Evolutionary conservation across 2,329 filamentous ascomycete genomes (phyloP).

Genomic region (Colletotrichum chlorophyti): DNA sequence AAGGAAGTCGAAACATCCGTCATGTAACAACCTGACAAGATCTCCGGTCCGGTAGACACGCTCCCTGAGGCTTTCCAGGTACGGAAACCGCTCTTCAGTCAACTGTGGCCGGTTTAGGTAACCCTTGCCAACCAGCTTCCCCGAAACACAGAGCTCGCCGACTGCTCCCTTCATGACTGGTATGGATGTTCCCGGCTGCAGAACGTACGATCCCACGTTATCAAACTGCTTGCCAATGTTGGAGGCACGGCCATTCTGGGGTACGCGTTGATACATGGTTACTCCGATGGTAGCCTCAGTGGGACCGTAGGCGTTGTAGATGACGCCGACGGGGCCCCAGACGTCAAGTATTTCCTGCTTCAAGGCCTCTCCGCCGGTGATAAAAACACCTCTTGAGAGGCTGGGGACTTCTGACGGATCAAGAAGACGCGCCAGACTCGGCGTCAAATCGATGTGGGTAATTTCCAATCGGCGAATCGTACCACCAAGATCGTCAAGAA

Average conservation of each 20-base stretch:
- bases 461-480: constrained; percentile 76
- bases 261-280: constrained; percentile 87
- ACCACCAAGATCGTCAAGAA: constrained; percentile 81
- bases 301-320: constrained; percentile 93
- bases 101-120: constrained; percentile 85
- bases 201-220: constrained; percentile 85
- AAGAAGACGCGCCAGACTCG: constrained; percentile 80
- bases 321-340: constrained; percentile 81
- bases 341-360: constrained; percentile 87
- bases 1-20: constrained; percentile 85
- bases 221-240: constrained; percentile 89
- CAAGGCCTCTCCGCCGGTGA: constrained; percentile 87
- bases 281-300: constrained; percentile 94
- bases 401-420: constrained; percentile 82
- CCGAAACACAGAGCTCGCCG: constrained; percentile 88
- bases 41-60: constrained; percentile 88
- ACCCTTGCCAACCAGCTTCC: constrained; percentile 85
- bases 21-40: constrained; percentile 79
- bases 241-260: constrained; percentile 77
- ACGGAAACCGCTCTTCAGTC: constrained; percentile 78
- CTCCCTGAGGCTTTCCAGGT: constrained; percentile 60
- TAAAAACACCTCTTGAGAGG: constrained; percentile 84
- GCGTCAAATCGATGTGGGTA: constrained; percentile 91
- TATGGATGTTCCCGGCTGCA: constrained; percentile 70
- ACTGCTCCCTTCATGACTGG: constrained; percentile 81